These are phyloP conservation scores for Mucor mucedo DNA, from an alignment of 371 early-diverging fungal genomes.

Conservation along the genomic window DNA sequence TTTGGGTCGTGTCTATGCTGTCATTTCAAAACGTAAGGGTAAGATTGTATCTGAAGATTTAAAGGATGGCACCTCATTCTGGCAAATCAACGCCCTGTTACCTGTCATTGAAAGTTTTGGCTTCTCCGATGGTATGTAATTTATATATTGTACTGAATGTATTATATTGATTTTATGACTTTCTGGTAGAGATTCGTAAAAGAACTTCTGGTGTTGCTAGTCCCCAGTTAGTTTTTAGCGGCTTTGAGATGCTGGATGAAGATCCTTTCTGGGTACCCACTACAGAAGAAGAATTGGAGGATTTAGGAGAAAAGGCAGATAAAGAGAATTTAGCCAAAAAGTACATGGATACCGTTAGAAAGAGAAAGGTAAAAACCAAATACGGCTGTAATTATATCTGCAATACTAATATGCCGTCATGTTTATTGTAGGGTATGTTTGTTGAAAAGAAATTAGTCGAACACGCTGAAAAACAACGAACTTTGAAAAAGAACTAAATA, in stretches of 20 bases:
- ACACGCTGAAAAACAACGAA: constrained; percentile 94
- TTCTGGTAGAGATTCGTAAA: constrained; percentile 81
- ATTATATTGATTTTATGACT: neutral
- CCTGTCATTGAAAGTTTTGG: constrained; percentile 99
- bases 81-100: constrained; percentile 87
- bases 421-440: constrained; percentile 71
- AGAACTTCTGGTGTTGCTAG: constrained; percentile 93
- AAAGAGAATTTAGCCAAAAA: constrained; percentile 93
- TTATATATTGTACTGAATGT: neutral
- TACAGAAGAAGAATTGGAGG: constrained; percentile 96
- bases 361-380: constrained; percentile 79
- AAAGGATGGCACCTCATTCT: constrained; percentile 95
- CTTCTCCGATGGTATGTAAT: constrained; percentile 86
- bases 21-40: constrained; percentile 87
- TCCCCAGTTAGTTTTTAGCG: constrained; percentile 92
- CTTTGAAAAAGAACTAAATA: constrained; percentile 66
- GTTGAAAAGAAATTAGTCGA: constrained; percentile 91
- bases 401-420: neutral
- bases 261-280: constrained; percentile 99
- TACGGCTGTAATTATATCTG: neutral
- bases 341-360: constrained; percentile 95
- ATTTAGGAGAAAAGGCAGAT: constrained; percentile 96
- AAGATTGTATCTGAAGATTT: constrained; percentile 91
- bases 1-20: constrained; percentile 95
- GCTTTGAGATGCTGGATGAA: constrained; percentile 88